Conservation (phyloP, 768 basidiomycete genomes). For the Austroboletus festivus region DNA sequence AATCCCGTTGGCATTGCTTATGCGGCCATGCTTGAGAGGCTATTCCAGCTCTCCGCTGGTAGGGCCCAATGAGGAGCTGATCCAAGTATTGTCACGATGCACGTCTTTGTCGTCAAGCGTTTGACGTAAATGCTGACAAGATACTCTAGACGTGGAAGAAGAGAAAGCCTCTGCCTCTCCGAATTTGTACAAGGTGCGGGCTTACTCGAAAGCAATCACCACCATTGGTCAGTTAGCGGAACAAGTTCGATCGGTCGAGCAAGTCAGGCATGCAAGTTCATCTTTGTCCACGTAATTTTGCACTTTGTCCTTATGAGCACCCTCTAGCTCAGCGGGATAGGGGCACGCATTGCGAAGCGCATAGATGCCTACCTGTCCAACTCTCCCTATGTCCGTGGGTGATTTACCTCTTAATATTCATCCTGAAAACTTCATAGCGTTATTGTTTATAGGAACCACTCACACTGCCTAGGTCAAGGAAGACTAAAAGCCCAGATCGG, state of each 20-base stretch:
- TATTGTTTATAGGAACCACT: conserved; percentile 16
- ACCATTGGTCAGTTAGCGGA: conserved; percentile 38
- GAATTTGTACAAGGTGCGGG: conserved; percentile 50
- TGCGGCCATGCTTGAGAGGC: conserved; percentile 11
- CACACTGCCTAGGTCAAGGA: conserved; percentile 3
- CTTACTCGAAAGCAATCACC: conserved; percentile 48
- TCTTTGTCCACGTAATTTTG: neutral
- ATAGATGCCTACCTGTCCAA: conserved; percentile 41
- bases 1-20: neutral
- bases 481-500: neutral
- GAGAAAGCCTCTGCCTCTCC: conserved; percentile 35
- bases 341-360: conserved; percentile 42
- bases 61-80: conserved; percentile 36
- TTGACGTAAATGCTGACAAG: neutral
- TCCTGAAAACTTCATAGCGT: neutral
- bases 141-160: conserved; percentile 37
- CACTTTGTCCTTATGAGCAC: conserved; percentile 6
- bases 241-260: conserved; percentile 43
- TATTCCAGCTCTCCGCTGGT: conserved; percentile 17
- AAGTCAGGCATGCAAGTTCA: conserved; percentile 32
- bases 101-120: conserved; percentile 10
- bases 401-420: neutral
- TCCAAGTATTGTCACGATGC: conserved; percentile 44
- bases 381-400: conserved; percentile 37
- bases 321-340: conserved; percentile 32